A percentile compares a stretch with the other conserved stretches of the same genome.
phyloP scores from a whole-genome alignment of 2,329 filamentous ascomycete species.

The Rasamsonia emersonii region DNA sequence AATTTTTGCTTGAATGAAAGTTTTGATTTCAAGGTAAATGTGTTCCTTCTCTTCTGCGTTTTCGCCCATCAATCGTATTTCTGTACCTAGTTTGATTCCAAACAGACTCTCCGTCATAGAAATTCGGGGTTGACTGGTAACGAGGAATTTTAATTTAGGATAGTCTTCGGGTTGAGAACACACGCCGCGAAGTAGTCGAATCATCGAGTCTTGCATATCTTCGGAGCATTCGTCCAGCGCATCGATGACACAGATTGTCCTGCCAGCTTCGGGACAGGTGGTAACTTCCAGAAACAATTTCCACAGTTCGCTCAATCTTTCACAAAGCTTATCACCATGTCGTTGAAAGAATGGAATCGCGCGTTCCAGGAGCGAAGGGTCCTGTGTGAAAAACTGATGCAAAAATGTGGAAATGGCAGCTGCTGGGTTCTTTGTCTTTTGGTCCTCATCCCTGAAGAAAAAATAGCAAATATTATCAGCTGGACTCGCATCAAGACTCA shows the following conservation, averaged over 20 bases:
- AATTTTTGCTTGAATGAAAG: slow-evolving; percentile 1
- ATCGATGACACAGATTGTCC: background rate
- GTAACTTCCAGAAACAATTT: background rate
- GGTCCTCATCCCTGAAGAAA: slow-evolving; percentile 4
- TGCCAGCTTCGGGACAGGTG: background rate
- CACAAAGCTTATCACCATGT: background rate
- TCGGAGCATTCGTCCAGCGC: slow-evolving; percentile 1
- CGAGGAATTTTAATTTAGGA: slow-evolving; percentile 1
- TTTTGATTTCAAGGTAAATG: background rate
- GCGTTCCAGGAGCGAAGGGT: background rate
- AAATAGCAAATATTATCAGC: slow-evolving; percentile 5
- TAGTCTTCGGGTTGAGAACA: background rate
- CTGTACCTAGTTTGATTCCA: background rate
- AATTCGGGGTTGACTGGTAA: slow-evolving; percentile 1
- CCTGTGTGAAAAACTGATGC: slow-evolving; percentile 3
- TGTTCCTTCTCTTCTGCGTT: slow-evolving; percentile 1
- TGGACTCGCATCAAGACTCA: background rate
- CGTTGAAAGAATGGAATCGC: background rate
- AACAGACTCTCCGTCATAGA: background rate
- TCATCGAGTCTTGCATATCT: background rate
- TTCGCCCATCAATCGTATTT: slow-evolving; percentile 1
- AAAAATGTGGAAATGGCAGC: background rate
- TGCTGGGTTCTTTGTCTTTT: background rate
- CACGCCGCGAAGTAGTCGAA: background rate
- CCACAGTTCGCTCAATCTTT: background rate